Conservation (phyloP, 768 basidiomycete genomes). For the Termitomyces bulborhizus region DNA sequence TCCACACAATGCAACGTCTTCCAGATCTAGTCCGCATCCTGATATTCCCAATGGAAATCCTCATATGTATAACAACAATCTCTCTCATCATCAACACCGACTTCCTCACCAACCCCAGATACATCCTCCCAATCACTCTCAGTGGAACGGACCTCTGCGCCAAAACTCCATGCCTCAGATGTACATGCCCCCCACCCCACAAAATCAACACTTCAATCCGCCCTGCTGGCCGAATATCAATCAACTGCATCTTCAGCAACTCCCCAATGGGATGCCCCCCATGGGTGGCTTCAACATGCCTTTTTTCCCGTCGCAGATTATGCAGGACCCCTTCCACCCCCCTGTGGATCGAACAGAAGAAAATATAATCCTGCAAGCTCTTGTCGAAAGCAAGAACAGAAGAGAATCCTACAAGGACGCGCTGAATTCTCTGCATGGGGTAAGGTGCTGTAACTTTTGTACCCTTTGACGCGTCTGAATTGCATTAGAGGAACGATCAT, state of each 20-base stretch:
- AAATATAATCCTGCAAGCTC: slow-evolving; percentile 45
- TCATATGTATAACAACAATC: slow-evolving; percentile 3
- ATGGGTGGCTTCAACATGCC: slow-evolving; percentile 30
- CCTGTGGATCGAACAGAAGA: slow-evolving; percentile 58
- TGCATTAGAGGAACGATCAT: slow-evolving; percentile 38
- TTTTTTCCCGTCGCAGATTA: slow-evolving; percentile 44
- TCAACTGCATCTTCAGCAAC: slow-evolving; percentile 26
- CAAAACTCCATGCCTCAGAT: slow-evolving; percentile 13
- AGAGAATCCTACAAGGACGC: slow-evolving; percentile 56
- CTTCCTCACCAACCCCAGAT: slow-evolving; percentile 20
- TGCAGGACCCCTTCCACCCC: slow-evolving; percentile 53
- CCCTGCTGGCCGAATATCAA: slow-evolving; percentile 22
- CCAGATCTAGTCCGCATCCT: slow-evolving; percentile 27
- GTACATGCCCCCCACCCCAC: slow-evolving; percentile 20
- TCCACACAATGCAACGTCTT: slow-evolving; percentile 24
- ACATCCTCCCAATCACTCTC: slow-evolving; percentile 12
- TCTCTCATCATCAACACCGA: slow-evolving; percentile 15
- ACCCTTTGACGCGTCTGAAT: slow-evolving; percentile 14
- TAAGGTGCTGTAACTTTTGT: slow-evolving; percentile 24
- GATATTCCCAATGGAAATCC: slow-evolving; percentile 17
- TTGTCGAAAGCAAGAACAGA: slow-evolving; percentile 32
- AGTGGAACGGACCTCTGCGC: slow-evolving; percentile 22
- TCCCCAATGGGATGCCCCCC: slow-evolving; percentile 24
- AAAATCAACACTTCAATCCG: slow-evolving; percentile 28
- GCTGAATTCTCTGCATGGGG: slow-evolving; percentile 62